phyloP scores from a whole-genome alignment of 352 stramenopile genomes.

The Phytopythium oedochilum region DNA sequence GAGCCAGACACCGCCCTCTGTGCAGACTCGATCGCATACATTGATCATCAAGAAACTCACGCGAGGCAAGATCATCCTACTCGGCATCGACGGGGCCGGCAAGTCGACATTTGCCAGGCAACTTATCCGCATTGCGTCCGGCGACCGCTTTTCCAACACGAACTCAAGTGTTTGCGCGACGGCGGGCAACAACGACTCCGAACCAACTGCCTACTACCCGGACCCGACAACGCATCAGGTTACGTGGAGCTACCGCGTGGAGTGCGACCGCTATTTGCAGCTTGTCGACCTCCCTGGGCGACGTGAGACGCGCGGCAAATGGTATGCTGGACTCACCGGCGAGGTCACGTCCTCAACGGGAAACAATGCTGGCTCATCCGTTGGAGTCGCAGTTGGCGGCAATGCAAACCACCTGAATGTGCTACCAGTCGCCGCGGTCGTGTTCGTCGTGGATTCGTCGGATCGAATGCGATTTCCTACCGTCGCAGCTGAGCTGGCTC shows the following conservation, averaged over 20 bases:
- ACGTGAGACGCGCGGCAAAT: slow-evolving; percentile 26
- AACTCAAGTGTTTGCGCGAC: slow-evolving; percentile 3
- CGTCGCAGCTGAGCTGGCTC: slow-evolving; percentile 43
- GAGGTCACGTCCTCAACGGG: not conserved
- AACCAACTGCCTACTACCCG: slow-evolving; percentile 10
- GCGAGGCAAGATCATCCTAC: slow-evolving; percentile 35
- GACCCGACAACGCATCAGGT: slow-evolving; percentile 20
- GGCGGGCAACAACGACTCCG: slow-evolving; percentile 7
- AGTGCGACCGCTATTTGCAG: slow-evolving; percentile 38
- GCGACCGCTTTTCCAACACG: slow-evolving; percentile 12
- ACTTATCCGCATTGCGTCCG: slow-evolving; percentile 20
- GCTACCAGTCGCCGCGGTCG: slow-evolving; percentile 31
- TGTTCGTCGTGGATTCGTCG: slow-evolving; percentile 49
- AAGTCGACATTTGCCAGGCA: slow-evolving; percentile 56
- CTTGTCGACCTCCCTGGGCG: slow-evolving; percentile 39
- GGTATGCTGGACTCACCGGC: slow-evolving; percentile 17
- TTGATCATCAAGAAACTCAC: slow-evolving; percentile 25
- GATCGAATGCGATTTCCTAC: slow-evolving; percentile 44
- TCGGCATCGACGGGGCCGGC: slow-evolving; percentile 54
- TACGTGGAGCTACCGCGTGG: slow-evolving; percentile 30
- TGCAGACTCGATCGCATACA: slow-evolving; percentile 15
- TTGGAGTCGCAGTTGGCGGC: not conserved
- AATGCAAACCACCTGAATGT: slow-evolving; percentile 11
- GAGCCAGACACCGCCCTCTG: not conserved
- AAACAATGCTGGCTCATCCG: slow-evolving; percentile 4